phyloP scores from a whole-genome alignment of 2,329 filamentous ascomycete genomes.

The Diplodia seriata region DNA sequence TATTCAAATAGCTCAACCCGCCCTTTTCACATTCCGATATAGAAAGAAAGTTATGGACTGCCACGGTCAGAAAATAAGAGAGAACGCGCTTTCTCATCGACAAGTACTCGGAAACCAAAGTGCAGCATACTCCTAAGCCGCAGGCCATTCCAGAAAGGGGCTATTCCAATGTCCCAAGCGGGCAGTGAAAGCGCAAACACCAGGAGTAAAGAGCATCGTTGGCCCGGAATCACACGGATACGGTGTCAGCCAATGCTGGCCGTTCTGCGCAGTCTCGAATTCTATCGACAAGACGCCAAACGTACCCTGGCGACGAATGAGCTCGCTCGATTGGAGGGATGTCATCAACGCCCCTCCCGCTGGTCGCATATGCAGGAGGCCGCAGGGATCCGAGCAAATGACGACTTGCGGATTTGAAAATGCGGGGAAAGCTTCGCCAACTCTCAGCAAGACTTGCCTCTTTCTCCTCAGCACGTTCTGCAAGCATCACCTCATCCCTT shows the following conservation, averaged over 20 bases:
- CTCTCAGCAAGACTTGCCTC: neutral
- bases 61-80: too few relatives aligned
- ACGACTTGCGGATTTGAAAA: conserved; percentile 8
- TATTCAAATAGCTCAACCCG: too few relatives aligned
- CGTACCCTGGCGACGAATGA: neutral
- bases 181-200: too few relatives aligned
- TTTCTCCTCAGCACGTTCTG: neutral
- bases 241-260: neutral
- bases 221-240: neutral
- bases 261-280: too few relatives aligned
- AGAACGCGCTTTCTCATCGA: too few relatives aligned
- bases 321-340: neutral
- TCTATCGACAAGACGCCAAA: neutral
- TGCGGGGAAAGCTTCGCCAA: conserved; percentile 25
- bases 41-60: too few relatives aligned
- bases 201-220: neutral
- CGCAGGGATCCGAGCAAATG: neutral
- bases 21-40: too few relatives aligned
- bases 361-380: conserved; percentile 1
- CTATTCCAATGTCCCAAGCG: too few relatives aligned
- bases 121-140: too few relatives aligned
- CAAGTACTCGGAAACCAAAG: too few relatives aligned
- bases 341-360: conserved; percentile 1
- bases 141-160: too few relatives aligned
- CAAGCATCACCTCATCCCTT: neutral